Conservation (phyloP, 192 early-diverging fungal genomes). For the Allomyces macrogynus region DNA sequence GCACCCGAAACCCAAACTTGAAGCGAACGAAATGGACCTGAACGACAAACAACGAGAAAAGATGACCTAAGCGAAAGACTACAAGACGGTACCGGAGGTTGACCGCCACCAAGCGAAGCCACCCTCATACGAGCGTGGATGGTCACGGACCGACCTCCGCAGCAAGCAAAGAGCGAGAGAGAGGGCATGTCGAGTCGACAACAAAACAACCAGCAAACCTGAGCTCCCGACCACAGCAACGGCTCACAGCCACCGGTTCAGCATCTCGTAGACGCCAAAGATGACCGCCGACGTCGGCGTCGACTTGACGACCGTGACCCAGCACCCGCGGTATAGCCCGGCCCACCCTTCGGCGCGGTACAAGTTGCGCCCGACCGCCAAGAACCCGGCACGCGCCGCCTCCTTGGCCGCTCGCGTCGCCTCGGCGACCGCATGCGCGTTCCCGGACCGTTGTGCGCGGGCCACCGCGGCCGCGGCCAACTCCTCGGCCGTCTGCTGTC, state of each 20-base stretch:
- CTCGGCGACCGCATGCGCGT: background rate
- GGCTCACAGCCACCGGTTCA: conserved; percentile 6
- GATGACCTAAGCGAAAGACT: too few relatives aligned
- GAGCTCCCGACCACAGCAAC: too few relatives aligned
- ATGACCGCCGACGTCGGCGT: conserved; percentile 90
- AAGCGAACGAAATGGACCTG: too few relatives aligned
- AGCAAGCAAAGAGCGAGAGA: too few relatives aligned
- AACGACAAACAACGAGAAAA: too few relatives aligned
- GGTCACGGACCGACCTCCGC: too few relatives aligned
- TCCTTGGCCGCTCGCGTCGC: background rate
- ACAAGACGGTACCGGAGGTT: too few relatives aligned
- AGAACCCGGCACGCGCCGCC: conserved; percentile 19
- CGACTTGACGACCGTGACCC: conserved; percentile 70
- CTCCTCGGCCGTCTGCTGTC: conserved; percentile 71
- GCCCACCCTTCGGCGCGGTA: conserved; percentile 55
- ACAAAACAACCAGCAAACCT: too few relatives aligned
- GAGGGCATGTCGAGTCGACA: too few relatives aligned
- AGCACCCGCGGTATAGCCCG: conserved; percentile 82
- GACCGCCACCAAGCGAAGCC: too few relatives aligned
- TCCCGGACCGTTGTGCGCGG: background rate
- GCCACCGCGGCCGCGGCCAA: conserved; percentile 3
- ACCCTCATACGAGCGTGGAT: too few relatives aligned
- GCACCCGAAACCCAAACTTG: too few relatives aligned
- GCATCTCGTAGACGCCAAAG: conserved; percentile 83
- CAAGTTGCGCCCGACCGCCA: conserved; percentile 38